Conservation (phyloP, 345 rosid genomes). For the Salix caprea region DNA sequence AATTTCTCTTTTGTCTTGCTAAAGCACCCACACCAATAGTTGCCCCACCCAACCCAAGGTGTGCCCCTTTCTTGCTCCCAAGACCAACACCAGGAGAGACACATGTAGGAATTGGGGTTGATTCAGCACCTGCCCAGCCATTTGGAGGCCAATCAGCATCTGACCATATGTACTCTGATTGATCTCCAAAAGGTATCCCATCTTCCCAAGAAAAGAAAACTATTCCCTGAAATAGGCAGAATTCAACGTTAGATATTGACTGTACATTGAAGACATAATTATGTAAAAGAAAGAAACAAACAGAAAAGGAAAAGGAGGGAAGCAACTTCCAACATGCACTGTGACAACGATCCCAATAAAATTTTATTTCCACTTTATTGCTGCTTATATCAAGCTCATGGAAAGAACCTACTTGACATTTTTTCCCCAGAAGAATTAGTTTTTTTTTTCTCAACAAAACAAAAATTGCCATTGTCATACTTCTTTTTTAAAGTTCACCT, state of each 20-base stretch:
- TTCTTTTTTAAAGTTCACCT: not conserved
- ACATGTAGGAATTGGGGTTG: slow-evolving; percentile 65
- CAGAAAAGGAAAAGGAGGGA: not conserved
- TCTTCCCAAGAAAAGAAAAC: slow-evolving; percentile 65
- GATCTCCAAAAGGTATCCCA: slow-evolving; percentile 30
- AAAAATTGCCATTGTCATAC: no score
- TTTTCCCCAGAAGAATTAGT: no score
- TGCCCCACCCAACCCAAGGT: slow-evolving; percentile 75
- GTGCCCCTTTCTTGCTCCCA: slow-evolving; percentile 66
- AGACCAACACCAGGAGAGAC: slow-evolving; percentile 74
- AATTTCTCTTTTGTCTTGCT: slow-evolving; percentile 47
- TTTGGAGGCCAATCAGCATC: slow-evolving; percentile 84
- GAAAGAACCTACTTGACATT: no score
- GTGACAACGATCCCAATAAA: no score
- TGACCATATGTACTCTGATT: slow-evolving; percentile 60
- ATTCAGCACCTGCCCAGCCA: slow-evolving; percentile 82
- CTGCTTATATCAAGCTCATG: no score
- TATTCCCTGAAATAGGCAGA: slow-evolving; percentile 58
- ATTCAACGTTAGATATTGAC: slow-evolving; percentile 14
- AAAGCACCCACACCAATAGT: slow-evolving; percentile 50
- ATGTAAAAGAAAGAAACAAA: not conserved
- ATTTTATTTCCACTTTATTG: no score
- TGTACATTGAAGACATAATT: not conserved
- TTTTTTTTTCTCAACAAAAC: no score
- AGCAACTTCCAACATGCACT: no score